Percentiles rank a stretch among this genome's conserved stretches.
Evolutionary conservation across 345 rosid species (phyloP).

Genomic region (Isatis tinctoria): DNA sequence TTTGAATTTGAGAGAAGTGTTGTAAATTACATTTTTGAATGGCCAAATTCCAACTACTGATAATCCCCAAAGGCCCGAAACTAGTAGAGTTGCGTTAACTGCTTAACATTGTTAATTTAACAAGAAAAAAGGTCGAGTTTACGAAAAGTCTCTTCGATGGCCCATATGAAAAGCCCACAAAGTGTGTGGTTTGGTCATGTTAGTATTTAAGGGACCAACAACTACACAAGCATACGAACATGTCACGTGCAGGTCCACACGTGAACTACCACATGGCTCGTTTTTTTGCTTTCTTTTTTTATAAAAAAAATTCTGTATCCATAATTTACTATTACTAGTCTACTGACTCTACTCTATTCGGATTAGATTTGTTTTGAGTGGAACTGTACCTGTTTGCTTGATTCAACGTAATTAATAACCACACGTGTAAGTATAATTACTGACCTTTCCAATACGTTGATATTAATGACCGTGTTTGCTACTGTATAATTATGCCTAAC

Average conservation of each 20-base stretch:
- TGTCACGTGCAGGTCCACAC: constrained; percentile 10
- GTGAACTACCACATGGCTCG: constrained; percentile 23
- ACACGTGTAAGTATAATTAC: not conserved
- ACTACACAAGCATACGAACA: constrained; percentile 11
- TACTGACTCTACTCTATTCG: not conserved
- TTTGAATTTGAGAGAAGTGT: too few species aligned
- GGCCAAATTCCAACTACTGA: not conserved
- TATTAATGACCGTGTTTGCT: constrained; percentile 2
- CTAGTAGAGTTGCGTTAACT: not conserved
- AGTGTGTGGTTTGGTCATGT: not conserved
- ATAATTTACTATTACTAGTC: not conserved
- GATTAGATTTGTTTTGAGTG: not conserved
- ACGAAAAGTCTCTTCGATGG: not conserved
- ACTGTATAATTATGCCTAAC: not conserved
- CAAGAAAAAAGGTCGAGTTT: not conserved
- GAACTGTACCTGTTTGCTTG: not conserved
- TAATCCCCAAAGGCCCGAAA: not conserved
- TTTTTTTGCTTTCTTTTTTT: too few species aligned
- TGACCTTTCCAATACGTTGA: constrained; percentile 5
- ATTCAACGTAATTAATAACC: not conserved
- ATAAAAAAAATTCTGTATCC: not conserved
- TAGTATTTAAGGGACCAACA: not conserved
- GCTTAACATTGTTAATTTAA: not conserved
- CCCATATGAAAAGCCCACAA: constrained; percentile 4
- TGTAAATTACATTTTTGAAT: not conserved